Conservation (phyloP, 208 protist species). For the Leishmania turanica region DNA sequence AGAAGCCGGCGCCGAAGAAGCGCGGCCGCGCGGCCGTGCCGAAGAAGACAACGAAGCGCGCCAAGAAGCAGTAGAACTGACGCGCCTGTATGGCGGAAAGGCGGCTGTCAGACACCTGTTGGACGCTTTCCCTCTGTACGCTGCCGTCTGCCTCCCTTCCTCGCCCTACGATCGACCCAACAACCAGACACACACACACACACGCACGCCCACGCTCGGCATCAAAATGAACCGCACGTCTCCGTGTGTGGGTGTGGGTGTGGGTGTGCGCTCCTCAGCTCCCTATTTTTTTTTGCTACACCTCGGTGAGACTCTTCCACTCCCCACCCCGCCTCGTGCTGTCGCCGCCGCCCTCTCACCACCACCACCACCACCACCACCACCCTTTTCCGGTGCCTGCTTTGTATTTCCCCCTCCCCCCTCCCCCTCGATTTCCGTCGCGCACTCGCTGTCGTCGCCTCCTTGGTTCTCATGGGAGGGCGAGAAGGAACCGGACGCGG, state of each 20-base stretch:
- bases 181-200: not conserved
- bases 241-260: not conserved
- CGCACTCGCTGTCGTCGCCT: not conserved
- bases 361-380: not conserved
- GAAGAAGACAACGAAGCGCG: constrained; percentile 52
- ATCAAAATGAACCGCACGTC: too few relatives aligned
- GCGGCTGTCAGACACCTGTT: not conserved
- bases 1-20: constrained; percentile 29
- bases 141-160: not conserved
- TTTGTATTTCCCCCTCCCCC: not conserved
- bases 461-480: not conserved
- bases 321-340: not conserved
- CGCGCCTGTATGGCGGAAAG: not conserved
- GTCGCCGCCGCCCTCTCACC: not conserved
- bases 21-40: constrained; percentile 32
- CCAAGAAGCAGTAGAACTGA: constrained; percentile 42
- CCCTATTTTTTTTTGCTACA: not conserved
- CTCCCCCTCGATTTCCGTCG: not conserved
- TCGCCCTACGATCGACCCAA: not conserved
- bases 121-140: not conserved
- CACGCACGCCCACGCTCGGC: not conserved
- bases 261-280: not conserved
- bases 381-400: not conserved
- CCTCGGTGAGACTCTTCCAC: not conserved
- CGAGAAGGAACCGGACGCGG: not conserved